Base-by-base conservation (phyloP, 1,284 basidiomycete species). In the Cutaneotrichosporon mucoides region DNA sequence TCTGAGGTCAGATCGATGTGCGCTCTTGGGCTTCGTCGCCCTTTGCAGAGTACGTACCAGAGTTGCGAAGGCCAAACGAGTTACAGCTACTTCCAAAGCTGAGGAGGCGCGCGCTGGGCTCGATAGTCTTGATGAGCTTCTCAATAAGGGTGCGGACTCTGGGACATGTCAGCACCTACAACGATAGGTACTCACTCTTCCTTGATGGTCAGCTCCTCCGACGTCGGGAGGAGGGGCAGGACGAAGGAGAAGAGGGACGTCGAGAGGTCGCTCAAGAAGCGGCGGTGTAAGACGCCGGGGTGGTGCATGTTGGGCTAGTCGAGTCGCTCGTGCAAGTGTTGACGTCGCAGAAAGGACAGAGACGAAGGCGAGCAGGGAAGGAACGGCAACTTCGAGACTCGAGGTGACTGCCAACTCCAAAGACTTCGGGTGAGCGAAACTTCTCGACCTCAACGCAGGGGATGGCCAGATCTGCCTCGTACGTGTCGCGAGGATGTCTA, bases 31-130 rank as follows among this genome's bases (percentile, higher is more conserved):
- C 9, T 12, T 2, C 38, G 38, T 40, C 38, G 38, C 38, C 12
- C 12, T 8, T 6, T 13, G 49, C 55, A 35, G 4, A 44, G 44
- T 9, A 42, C 53, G 56, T 66, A 90, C 92, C 93, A 63, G 92
- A 97, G 80, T 97, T 95, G 67, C 90, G 84, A 70, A 97, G 84
- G 71, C 91, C 93, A 92, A 95, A 71, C 88, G 92, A 77, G 92
- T 97, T 52, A 88, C 94, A 67, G 90, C 75, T 96, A 76, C 89
- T 92, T 42, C 95, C 95, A 76, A 99, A 99, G 53, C 92, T 92
- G 67, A 96, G 80, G 68, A 99, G 81, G 64, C 90, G 87, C 66
- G 90, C 90, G 66, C 92, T 86, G 45, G 92, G 93, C 77, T 94
- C 90, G 77, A 99, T 91, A 57, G 89, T 92, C 75, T 90, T 86